Percentiles rank a stretch among this genome's conserved stretches.
Conservation (phyloP, 176 grass and related monocot genomes). For the Oryza nivara region DNA sequence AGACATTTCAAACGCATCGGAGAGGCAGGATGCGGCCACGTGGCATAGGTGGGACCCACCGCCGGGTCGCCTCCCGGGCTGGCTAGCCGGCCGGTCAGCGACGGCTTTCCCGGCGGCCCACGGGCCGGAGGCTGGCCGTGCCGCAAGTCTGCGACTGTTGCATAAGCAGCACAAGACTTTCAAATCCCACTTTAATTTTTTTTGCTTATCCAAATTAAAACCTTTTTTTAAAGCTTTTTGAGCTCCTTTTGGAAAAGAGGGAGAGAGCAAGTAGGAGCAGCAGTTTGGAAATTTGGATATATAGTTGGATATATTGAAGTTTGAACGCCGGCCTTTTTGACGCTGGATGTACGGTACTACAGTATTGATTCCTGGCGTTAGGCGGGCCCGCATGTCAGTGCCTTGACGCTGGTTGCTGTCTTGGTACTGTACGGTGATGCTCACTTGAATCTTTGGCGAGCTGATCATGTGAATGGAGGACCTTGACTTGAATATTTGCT, state of each 20-base stretch:
- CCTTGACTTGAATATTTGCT: slow-evolving; percentile 45
- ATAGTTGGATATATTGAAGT: background rate
- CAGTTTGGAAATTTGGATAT: slow-evolving; percentile 18
- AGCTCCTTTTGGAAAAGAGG: background rate
- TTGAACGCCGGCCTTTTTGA: slow-evolving; percentile 10
- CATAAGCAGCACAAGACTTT: slow-evolving; percentile 29
- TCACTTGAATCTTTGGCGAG: background rate
- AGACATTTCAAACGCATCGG: slow-evolving; percentile 45
- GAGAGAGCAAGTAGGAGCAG: background rate
- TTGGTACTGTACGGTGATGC: background rate
- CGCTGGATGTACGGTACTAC: background rate
- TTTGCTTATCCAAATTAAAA: slow-evolving; percentile 22
- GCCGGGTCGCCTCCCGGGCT: background rate
- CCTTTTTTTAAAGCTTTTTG: background rate
- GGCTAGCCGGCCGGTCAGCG: slow-evolving; percentile 35
- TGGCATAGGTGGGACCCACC: background rate
- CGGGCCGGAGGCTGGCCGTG: background rate
- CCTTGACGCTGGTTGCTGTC: background rate
- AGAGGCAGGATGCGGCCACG: slow-evolving; percentile 34
- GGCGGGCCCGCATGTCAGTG: background rate
- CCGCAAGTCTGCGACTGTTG: background rate
- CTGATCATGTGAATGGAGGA: slow-evolving; percentile 39
- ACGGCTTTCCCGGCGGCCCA: slow-evolving; percentile 49
- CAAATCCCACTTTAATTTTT: background rate
- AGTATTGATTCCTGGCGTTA: background rate